Conservation (phyloP, 208 protist genomes). For the Wallacemonas sp. region DNA sequence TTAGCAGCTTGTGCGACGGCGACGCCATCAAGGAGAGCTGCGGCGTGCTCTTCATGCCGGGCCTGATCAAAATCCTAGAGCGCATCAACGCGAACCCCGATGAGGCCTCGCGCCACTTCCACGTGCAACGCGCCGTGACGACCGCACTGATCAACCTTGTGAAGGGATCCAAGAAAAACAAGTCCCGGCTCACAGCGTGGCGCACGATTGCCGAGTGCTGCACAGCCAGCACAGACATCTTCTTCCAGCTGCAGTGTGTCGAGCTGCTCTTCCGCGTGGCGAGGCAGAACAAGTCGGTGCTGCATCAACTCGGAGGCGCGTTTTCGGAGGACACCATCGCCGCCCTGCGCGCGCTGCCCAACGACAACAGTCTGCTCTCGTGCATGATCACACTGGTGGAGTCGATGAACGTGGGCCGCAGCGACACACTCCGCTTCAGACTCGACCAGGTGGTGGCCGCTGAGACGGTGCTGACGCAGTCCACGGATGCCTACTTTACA, state of each 20-base stretch:
- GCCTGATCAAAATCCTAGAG: conserved; percentile 60
- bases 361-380: conserved; percentile 65
- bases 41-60: conserved; percentile 72
- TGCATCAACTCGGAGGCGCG: conserved; percentile 38
- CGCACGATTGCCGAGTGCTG: conserved; percentile 73
- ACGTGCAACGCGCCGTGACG: conserved; percentile 67
- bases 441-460: conserved; percentile 68
- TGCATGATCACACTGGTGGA: conserved; percentile 77
- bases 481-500: conserved; percentile 80
- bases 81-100: conserved; percentile 51
- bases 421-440: conserved; percentile 65
- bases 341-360: conserved; percentile 58
- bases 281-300: conserved; percentile 61
- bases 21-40: conserved; percentile 78
- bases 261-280: conserved; percentile 89
- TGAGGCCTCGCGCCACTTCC: conserved; percentile 55
- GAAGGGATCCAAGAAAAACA: conserved; percentile 89
- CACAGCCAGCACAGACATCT: conserved; percentile 77
- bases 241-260: conserved; percentile 92
- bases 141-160: conserved; percentile 91
- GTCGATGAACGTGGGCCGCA: conserved; percentile 59
- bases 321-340: conserved; percentile 40
- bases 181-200: conserved; percentile 73
- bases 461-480: conserved; percentile 57
- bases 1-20: conserved; percentile 83